Evolutionary conservation across 2,329 filamentous ascomycete species (phyloP), one percentile per base, ranked within the genome.

Genomic region (Fonsecaea erecta): DNA sequence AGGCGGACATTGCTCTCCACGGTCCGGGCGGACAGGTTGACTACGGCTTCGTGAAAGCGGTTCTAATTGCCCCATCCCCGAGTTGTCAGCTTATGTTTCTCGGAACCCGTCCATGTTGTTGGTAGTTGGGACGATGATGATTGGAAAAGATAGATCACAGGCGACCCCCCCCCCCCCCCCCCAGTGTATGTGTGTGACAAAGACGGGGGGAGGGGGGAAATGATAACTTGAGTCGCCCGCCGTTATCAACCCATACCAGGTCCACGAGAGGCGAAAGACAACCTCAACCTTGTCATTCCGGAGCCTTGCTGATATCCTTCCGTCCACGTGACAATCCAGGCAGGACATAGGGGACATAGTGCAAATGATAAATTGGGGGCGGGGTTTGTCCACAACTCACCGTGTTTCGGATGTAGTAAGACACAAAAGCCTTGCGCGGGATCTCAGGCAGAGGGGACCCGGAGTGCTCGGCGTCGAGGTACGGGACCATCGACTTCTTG

Each of bases 381-480:
- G n/a, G n/a, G n/a, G n/a, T n/a, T n/a, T n/a, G n/a, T n/a, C n/a
- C n/a, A n/a, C n/a, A n/a, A 81, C 80, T 68, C 75, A 84, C 83
- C 8, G 83, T 85, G 66, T 82, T 82, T 67, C 77, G 77, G 54
- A 83, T 79, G 65, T 83, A 83, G 68, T 83, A 83, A 52, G 78
- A 79, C 34, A 82, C 68, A 64, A 82, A 85, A 7, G 77, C 84
- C 77, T 81, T 88, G 73, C 82, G 78, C 71, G 80, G 81, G 66
- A 81, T 81, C 2, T 76, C 77, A 2, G 83, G 82, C 1, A 84
- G 77, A 2, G 81, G 77, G 21, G 76, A 75, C 28, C 84, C 82
- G 32, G 77, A 77, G 62, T 86, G 82, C 73, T 90, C 88, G 40
- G 86, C 88, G 57, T 88, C 86, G 18, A 86, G 77, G 74, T 88